Evolutionary conservation across 768 basidiomycete species (phyloP), one percentile per base, ranked within the genome.

Genomic region (Phanerochaete carnosa): DNA sequence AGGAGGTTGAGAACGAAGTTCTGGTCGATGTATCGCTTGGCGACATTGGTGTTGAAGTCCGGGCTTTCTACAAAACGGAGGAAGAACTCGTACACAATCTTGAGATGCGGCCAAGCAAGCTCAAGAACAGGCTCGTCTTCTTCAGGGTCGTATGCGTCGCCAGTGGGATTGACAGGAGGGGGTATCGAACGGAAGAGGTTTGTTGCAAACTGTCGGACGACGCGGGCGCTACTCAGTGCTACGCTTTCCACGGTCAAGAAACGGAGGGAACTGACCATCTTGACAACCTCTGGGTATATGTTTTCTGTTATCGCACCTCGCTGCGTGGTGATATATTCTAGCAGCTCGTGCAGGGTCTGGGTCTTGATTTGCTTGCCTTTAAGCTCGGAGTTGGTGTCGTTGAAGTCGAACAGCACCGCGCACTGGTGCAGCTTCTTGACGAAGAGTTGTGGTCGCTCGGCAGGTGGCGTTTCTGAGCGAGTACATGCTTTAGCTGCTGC

Each of bases 21-120:
- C 68, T 98, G 96, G 72, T 98, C 97, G 70, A 99, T 94, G 74
- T 94, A 97, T 58, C 93, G 91, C 76, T 98, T 99, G 62, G 97
- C 97, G 63, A 95, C 77, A 73, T 97, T 97, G 64, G 94, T 95
- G 82, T 96, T 98, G 80, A 99, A 98, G 73, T 99, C 97, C 19
- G 92, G 92, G 67, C 88, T 92, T 75, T 99, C 97, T 61, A 99
- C 92, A 71, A 99, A 99, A 39, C 97, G 90, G 32, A 99, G 88
- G 85, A 99, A 99, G 76, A 99, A 98, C 75, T 99, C 97, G 78
- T 99, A 99, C 55, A 99, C 97, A 66, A 99, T 95, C 74, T 99
- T 95, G 59, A 99, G 83, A 74, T 99, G 97, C 43, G 97, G 97
- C 97, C 97, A 99, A 28, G 97, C 97, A 59, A 98, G 90, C 73